These are phyloP conservation scores for Trichoderma endophyticum DNA, from an alignment of 2,329 filamentous ascomycete species.

Conservation along the genomic window DNA sequence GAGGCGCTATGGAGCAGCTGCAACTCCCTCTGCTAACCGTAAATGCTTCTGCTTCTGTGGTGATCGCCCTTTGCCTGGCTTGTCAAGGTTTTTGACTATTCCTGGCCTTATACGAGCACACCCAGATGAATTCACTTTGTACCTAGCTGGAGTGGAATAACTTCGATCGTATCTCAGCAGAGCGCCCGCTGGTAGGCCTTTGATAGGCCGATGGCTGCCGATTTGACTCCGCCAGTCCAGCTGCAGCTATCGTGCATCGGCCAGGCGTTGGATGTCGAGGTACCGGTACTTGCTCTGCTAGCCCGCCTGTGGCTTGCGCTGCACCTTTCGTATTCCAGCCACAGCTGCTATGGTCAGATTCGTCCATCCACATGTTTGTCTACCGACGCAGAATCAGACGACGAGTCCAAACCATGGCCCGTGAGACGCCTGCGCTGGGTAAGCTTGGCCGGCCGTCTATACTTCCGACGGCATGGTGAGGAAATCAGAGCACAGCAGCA, in stretches of 20 bases:
- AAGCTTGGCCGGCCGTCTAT: conserved; percentile 4
- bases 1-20: neutral
- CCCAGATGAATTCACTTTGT: neutral
- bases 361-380: neutral
- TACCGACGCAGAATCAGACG: neutral
- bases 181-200: neutral
- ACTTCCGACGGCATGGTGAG: neutral
- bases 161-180: neutral
- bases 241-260: neutral
- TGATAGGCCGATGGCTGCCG: conserved; percentile 14
- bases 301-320: conserved; percentile 8
- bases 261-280: neutral
- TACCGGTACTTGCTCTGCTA: conserved; percentile 7
- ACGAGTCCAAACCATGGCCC: neutral
- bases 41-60: neutral
- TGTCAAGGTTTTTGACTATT: neutral
- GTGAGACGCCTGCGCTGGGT: neutral
- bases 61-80: conserved; percentile 6
- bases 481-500: neutral
- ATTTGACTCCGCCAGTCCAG: neutral
- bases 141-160: neutral
- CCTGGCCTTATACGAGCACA: conserved; percentile 16
- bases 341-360: conserved; percentile 6
- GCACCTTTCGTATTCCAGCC: conserved; percentile 13
- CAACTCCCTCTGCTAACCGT: neutral